Percentiles rank a stretch among this genome's conserved stretches.
phyloP scores from a whole-genome alignment of 2,329 filamentous ascomycete species.

The Trichoderma cornu-damae region DNA sequence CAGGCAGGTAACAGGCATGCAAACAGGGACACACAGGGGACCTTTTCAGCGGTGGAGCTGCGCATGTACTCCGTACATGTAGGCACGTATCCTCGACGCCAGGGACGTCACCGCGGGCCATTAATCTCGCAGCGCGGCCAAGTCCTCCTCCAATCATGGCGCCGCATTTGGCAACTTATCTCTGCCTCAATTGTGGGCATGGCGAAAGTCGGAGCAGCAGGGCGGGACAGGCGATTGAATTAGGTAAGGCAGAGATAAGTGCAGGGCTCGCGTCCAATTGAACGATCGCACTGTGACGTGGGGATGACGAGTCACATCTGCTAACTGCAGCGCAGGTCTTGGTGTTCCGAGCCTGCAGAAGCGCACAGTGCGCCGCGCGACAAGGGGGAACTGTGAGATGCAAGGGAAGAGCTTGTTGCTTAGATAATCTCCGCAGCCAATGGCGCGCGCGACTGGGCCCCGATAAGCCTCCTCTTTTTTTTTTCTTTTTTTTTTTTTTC shows the following conservation, averaged over 20 bases:
- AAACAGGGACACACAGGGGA: too few species aligned
- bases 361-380: not conserved
- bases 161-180: constrained; percentile 7
- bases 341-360: constrained; percentile 2
- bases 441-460: not conserved
- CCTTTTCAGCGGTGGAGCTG: not conserved
- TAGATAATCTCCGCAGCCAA: constrained; percentile 7
- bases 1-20: too few species aligned
- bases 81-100: not conserved
- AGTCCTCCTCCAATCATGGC: constrained; percentile 3
- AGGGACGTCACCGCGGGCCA: constrained; percentile 11
- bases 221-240: constrained; percentile 13
- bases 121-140: constrained; percentile 12
- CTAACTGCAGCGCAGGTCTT: not conserved
- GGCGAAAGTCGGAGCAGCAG: constrained; percentile 12
- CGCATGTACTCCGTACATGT: not conserved
- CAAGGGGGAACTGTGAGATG: too few species aligned
- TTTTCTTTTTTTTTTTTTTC: not conserved
- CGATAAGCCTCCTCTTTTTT: constrained; percentile 5
- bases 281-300: constrained; percentile 12
- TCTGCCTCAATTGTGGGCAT: not conserved
- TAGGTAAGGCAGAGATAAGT: constrained; percentile 16
- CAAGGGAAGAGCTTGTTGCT: too few species aligned
- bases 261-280: constrained; percentile 9
- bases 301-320: constrained; percentile 14